Base-by-base conservation (phyloP, 192 early-diverging fungal genomes). In the Allomyces arbusculus region DNA sequence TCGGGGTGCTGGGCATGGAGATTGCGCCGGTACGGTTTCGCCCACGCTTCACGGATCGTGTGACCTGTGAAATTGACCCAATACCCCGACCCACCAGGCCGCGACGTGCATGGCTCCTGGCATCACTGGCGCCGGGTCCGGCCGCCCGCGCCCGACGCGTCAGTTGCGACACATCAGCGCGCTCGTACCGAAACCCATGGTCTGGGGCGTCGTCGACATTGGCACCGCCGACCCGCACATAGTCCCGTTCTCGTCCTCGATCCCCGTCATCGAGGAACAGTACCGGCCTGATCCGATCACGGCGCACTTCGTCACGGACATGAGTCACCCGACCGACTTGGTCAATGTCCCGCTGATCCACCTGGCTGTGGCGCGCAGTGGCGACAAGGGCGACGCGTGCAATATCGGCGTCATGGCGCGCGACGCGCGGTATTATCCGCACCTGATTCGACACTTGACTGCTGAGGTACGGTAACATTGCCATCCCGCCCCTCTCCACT, bases 321-420 rank as follows among this genome's bases (percentile, higher is more conserved):
- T 50, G 43, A 16, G 5, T 22, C 20, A 45, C 23, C 24, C 23
- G 33, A 66, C 14, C 20, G 69, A 75, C 64, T 70, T 68, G 20
- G 77, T 78, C 1, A 69, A 68, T n/a, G 72, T 82, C 7, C 74
- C 72, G 1, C 69, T 86, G 62, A 81, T 86, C 64, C 70, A 76
- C 16, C 58, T 86, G 23, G 82, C 82, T 28, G 78, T 77, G 71
- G 84, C 78, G 14, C 72, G 84, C 23, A 82, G 80, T 69, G 84
- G 84, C 26, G 84, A 86, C 67, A 86, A 86, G 44, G 84, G 84
- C 26, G 80, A 86, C 64, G 76, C 76, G 19, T 77, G 75, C 33
- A 86, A 86, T 65, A 67, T 86, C 68, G 80, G 84, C 23, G 76
- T 86, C 14, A 76, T 86, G 70, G 77, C 79, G 22, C 69, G 84